phyloP scores from a whole-genome alignment of 179 eudicot genomes.

The Carnegiea gigantea region DNA sequence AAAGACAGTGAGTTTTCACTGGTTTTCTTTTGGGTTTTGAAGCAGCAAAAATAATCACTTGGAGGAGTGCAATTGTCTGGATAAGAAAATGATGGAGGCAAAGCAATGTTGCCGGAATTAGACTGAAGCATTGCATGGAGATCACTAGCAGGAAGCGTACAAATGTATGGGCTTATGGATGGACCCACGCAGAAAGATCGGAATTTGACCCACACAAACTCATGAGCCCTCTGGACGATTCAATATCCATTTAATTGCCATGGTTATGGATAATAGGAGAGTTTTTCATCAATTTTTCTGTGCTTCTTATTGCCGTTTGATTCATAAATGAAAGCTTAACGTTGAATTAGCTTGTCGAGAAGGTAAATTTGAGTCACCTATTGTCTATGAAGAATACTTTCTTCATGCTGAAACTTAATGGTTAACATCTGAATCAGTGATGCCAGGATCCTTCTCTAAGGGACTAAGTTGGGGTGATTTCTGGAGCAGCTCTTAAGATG shows the following conservation, averaged over 20 bases:
- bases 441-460: background rate
- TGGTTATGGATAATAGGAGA: background rate
- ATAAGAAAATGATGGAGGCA: background rate
- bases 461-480: background rate
- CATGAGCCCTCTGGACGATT: background rate
- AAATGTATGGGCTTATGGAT: too few relatives aligned
- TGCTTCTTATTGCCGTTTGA: background rate
- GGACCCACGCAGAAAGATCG: too few relatives aligned
- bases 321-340: too few relatives aligned
- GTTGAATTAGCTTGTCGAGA: background rate
- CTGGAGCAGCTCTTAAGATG: too few relatives aligned
- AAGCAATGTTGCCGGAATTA: background rate
- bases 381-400: background rate
- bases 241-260: background rate
- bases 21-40: background rate
- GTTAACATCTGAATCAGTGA: background rate
- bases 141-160: too few relatives aligned
- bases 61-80: background rate
- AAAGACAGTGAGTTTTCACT: background rate
- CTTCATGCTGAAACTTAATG: background rate
- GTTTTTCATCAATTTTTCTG: background rate
- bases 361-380: background rate
- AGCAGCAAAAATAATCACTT: background rate
- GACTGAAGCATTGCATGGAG: too few relatives aligned
- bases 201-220: too few relatives aligned